Percentiles rank a stretch among this genome's conserved stretches.
phyloP scores from a whole-genome alignment of 495 filamentous ascomycete species.

The Penicillium samsonianum region DNA sequence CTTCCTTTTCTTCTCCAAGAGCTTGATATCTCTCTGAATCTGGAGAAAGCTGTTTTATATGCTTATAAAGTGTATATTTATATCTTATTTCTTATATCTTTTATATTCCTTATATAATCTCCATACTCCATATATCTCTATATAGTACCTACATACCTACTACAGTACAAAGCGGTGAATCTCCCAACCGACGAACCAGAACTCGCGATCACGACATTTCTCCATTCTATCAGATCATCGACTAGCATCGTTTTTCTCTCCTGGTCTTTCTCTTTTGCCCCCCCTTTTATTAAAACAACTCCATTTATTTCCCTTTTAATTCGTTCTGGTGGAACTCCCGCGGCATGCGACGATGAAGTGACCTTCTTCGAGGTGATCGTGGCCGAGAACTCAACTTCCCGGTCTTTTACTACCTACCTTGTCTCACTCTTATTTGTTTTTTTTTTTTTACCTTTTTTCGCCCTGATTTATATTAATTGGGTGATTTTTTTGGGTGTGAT shows the following conservation, averaged over 20 bases:
- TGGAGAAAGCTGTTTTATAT: not conserved
- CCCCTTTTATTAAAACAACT: conserved; percentile 12
- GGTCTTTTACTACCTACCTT: conserved; percentile 2
- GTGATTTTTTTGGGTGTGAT: conserved; percentile 10
- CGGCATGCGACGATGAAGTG: conserved; percentile 8
- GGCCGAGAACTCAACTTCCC: conserved; percentile 11
- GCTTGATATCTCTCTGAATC: not conserved
- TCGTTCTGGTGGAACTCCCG: conserved; percentile 10
- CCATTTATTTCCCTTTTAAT: conserved; percentile 13
- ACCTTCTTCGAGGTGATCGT: conserved; percentile 3
- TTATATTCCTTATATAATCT: not conserved
- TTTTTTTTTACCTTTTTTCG: conserved; percentile 14
- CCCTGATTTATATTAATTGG: conserved; percentile 2
- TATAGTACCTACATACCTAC: too few relatives aligned
- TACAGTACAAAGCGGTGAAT: conserved; percentile 32
- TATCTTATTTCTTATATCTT: not conserved
- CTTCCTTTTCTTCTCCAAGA: not conserved
- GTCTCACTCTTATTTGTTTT: conserved; percentile 1
- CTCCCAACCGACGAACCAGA: conserved; percentile 32
- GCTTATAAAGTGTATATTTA: not conserved
- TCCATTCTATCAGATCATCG: conserved; percentile 54
- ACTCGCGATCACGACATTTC: conserved; percentile 52
- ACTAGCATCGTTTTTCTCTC: conserved; percentile 30
- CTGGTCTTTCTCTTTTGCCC: not conserved
- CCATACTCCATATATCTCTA: not conserved